Percentiles rank a stretch among this genome's conserved stretches.
Conservation (phyloP, 768 basidiomycete species). For the Termitomyces sp. region DNA sequence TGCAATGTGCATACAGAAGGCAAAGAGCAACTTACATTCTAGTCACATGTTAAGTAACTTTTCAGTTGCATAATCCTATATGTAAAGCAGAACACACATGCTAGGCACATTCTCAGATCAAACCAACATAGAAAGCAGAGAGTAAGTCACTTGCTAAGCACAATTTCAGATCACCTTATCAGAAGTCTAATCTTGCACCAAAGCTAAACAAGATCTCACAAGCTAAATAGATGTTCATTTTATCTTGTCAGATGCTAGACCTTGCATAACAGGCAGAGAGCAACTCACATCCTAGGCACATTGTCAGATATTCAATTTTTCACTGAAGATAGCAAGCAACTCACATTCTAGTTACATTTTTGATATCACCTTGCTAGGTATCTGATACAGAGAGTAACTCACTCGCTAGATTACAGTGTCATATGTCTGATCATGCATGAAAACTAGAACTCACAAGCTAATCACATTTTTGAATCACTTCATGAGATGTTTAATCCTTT, state of each 20-base stretch:
- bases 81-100: not conserved
- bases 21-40: not conserved
- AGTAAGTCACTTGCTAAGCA: too few species aligned
- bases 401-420: not conserved
- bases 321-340: not conserved
- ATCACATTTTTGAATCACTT: not conserved
- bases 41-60: not conserved
- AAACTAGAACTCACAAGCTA: too few species aligned
- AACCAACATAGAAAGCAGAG: too few species aligned
- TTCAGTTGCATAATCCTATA: not conserved
- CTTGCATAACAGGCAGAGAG: too few species aligned
- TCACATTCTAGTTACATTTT: not conserved
- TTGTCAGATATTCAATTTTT: not conserved
- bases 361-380: too few species aligned
- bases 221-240: too few species aligned
- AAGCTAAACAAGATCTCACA: too few species aligned
- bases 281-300: not conserved
- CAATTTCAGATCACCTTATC: too few species aligned
- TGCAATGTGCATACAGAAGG: not conserved
- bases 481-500: not conserved
- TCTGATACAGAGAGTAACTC: not conserved
- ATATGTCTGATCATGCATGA: too few species aligned
- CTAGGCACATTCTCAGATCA: not conserved
- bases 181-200: too few species aligned
- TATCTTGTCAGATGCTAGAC: too few species aligned